Conservation (phyloP, 2,329 filamentous ascomycete genomes). For the Berkeleyomyces rouxiae region DNA sequence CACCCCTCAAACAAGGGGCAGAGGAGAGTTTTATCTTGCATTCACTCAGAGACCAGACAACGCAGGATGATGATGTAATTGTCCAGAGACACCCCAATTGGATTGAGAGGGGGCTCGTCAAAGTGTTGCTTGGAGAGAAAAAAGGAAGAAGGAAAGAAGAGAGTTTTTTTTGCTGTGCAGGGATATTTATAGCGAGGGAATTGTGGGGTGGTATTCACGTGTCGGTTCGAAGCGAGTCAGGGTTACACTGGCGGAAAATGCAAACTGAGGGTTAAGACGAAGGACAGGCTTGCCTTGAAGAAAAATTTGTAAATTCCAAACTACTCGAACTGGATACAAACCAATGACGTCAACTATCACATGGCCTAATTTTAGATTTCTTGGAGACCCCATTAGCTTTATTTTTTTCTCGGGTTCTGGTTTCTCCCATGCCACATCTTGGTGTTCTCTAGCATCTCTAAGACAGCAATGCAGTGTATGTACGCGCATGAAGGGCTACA, state of each 20-base stretch:
- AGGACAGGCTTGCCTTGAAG: too few species aligned
- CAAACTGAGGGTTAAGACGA: too few species aligned
- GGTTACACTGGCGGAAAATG: neutral
- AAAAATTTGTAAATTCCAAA: too few species aligned
- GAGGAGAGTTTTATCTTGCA: conserved; percentile 22
- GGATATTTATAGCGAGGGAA: conserved; percentile 5
- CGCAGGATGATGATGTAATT: conserved; percentile 9
- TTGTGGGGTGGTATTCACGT: neutral
- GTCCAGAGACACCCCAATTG: conserved; percentile 11
- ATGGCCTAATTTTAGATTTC: neutral
- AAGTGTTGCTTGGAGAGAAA: conserved; percentile 21
- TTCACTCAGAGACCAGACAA: conserved; percentile 5
- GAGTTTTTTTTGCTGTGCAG: conserved; percentile 6
- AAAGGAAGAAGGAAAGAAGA: conserved; percentile 13
- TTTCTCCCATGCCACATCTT: neutral
- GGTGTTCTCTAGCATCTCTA: neutral
- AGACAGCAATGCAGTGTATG: too few species aligned
- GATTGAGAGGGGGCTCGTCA: conserved; percentile 10
- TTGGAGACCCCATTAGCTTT: neutral
- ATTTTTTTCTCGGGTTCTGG: neutral
- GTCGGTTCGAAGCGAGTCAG: neutral
- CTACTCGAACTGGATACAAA: neutral
- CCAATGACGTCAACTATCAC: neutral
- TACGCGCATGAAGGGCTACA: too few species aligned
- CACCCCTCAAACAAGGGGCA: conserved; percentile 30